These are phyloP conservation scores for Pseudoturritis turrita DNA, from an alignment of 345 rosid species.

Conservation along the genomic window DNA sequence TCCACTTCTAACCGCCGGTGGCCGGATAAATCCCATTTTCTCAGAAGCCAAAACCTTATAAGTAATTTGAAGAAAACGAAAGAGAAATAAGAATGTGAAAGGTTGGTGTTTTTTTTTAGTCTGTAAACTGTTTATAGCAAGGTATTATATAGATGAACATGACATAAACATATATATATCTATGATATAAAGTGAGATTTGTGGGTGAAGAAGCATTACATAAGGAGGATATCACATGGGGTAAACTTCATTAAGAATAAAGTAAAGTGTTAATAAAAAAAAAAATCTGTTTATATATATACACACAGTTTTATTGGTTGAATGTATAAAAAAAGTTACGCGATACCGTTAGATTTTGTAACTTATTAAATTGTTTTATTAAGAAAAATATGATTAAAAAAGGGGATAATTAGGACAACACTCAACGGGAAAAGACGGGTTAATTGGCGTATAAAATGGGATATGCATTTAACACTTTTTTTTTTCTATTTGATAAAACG, in stretches of 20 bases:
- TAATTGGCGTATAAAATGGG: slow-evolving; percentile 66
- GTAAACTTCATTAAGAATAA: slow-evolving; percentile 47
- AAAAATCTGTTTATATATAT: too few relatives aligned
- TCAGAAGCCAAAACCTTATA: slow-evolving; percentile 33
- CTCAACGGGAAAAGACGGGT: slow-evolving; percentile 52
- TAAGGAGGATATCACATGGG: slow-evolving; percentile 83
- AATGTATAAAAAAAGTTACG: slow-evolving; percentile 2
- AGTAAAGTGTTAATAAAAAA: slow-evolving; percentile 35
- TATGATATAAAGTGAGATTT: slow-evolving; percentile 31
- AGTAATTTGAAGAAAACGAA: neutral
- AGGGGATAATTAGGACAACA: neutral
- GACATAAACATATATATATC: neutral
- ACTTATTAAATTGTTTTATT: neutral
- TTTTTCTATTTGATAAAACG: too few relatives aligned
- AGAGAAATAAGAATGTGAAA: slow-evolving; percentile 2
- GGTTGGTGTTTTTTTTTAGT: neutral
- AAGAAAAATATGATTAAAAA: neutral
- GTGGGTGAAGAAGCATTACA: slow-evolving; percentile 47
- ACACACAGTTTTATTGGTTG: neutral
- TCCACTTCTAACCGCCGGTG: slow-evolving; percentile 50
- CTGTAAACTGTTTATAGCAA: slow-evolving; percentile 32
- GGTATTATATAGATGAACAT: slow-evolving; percentile 27
- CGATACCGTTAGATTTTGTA: slow-evolving; percentile 12
- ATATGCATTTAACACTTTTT: slow-evolving; percentile 24
- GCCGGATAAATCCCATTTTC: slow-evolving; percentile 64